These are phyloP conservation scores for Rhizoctonia solani DNA, from an alignment of 1,284 basidiomycete genomes.

Conservation along the genomic window DNA sequence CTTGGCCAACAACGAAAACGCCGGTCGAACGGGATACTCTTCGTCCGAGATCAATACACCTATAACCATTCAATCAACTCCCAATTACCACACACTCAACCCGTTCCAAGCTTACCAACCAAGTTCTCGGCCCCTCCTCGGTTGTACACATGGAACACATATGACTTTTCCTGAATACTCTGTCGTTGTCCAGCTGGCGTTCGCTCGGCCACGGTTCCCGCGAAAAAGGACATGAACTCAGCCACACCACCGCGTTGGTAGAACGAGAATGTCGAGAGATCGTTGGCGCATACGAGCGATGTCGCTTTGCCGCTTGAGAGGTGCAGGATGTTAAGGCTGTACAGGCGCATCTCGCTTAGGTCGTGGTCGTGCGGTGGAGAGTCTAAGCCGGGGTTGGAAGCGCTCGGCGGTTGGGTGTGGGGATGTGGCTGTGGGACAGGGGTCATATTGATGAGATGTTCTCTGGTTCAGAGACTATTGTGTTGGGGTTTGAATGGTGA, in stretches of 20 bases:
- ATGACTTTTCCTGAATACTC: constrained; percentile 93
- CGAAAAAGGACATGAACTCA: constrained; percentile 91
- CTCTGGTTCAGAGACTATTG: too few species aligned
- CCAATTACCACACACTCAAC: background rate
- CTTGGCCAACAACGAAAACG: constrained; percentile 94
- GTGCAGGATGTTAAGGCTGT: constrained; percentile 53
- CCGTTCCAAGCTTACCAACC: constrained; percentile 68
- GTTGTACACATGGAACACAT: constrained; percentile 93
- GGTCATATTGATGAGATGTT: too few species aligned
- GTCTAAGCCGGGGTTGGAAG: background rate
- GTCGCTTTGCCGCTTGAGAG: constrained; percentile 53
- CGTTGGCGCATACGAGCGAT: constrained; percentile 73
- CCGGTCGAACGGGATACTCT: constrained; percentile 96
- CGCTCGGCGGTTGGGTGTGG: background rate
- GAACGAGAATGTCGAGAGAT: constrained; percentile 92
- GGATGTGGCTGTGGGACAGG: background rate
- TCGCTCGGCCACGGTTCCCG: constrained; percentile 90
- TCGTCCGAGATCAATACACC: constrained; percentile 93
- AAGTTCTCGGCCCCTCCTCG: constrained; percentile 77
- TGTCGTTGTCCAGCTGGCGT: constrained; percentile 87
- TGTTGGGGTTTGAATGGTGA: too few species aligned
- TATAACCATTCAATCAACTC: constrained; percentile 43
- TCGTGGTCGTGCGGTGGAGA: background rate
- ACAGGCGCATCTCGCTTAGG: constrained; percentile 51
- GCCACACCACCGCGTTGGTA: constrained; percentile 85